A percentile compares a stretch with the other conserved stretches of the same genome.
phyloP scores from a whole-genome alignment of 257 asterid genomes.

The Leptodermis oblonga region DNA sequence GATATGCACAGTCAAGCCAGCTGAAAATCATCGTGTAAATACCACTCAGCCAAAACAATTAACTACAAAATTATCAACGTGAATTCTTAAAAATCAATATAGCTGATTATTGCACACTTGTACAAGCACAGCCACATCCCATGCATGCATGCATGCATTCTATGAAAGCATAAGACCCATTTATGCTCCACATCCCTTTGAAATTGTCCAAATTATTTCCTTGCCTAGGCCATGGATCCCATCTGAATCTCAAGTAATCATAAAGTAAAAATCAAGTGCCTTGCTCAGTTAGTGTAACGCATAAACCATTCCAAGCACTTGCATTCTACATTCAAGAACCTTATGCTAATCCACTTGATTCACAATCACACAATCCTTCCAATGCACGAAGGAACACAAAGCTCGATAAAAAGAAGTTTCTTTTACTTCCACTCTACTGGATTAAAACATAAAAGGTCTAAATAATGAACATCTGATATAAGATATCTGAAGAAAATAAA shows the following conservation, averaged over 20 bases:
- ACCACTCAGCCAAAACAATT: not conserved
- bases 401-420: not conserved
- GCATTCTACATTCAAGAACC: not conserved
- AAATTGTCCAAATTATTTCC: not conserved
- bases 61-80: not conserved
- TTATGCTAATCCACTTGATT: not conserved
- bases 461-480: not conserved
- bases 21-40: slow-evolving; percentile 31
- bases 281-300: not conserved
- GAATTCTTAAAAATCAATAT: not conserved
- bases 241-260: not conserved
- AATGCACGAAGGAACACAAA: not conserved
- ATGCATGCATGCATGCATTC: not conserved
- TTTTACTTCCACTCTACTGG: not conserved
- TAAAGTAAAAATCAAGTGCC: not conserved
- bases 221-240: not conserved
- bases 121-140: not conserved
- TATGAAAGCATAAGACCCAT: not conserved
- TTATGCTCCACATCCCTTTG: not conserved
- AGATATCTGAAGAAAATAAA: too few species aligned
- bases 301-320: not conserved
- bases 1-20: slow-evolving; percentile 69
- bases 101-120: not conserved
- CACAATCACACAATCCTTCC: not conserved
- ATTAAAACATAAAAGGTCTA: not conserved